A percentile compares a stretch with the other conserved stretches of the same genome.
Conservation (phyloP, 148 eudicot genomes). For the Euryodendron excelsum region DNA sequence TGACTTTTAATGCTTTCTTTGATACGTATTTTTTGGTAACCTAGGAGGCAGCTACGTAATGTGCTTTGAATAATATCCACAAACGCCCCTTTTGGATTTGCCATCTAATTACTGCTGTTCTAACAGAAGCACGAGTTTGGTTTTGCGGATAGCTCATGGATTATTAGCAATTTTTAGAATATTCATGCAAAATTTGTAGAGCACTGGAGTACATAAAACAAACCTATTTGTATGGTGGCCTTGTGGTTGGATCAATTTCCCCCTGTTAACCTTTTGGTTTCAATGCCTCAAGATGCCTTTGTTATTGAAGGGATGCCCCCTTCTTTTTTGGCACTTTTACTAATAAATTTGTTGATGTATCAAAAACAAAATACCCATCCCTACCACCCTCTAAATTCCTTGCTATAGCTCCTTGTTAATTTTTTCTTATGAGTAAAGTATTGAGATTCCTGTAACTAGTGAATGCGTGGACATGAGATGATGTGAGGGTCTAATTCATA, state of each 20-base stretch:
- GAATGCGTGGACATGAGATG: not conserved
- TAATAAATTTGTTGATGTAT: not conserved
- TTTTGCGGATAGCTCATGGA: not conserved
- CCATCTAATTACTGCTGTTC: not conserved
- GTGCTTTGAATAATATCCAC: not conserved
- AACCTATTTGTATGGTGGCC: not conserved
- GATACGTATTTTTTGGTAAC: not conserved
- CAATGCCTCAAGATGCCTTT: not conserved
- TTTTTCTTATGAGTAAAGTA: too few relatives aligned
- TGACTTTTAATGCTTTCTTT: too few relatives aligned
- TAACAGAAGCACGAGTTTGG: not conserved
- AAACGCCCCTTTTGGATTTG: not conserved
- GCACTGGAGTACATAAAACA: too few relatives aligned
- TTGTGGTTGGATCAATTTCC: not conserved
- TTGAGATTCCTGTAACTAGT: not conserved
- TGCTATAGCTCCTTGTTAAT: too few relatives aligned
- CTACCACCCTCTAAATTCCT: too few relatives aligned
- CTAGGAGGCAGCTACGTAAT: not conserved
- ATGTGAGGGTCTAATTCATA: not conserved
- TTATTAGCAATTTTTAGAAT: not conserved
- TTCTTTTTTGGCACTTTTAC: not conserved
- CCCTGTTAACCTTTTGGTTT: not conserved
- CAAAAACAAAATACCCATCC: too few relatives aligned
- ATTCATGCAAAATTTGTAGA: not conserved
- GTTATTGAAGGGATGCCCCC: not conserved